Base-by-base conservation (phyloP, 148 eudicot genomes). In the Diospyros kaki region DNA sequence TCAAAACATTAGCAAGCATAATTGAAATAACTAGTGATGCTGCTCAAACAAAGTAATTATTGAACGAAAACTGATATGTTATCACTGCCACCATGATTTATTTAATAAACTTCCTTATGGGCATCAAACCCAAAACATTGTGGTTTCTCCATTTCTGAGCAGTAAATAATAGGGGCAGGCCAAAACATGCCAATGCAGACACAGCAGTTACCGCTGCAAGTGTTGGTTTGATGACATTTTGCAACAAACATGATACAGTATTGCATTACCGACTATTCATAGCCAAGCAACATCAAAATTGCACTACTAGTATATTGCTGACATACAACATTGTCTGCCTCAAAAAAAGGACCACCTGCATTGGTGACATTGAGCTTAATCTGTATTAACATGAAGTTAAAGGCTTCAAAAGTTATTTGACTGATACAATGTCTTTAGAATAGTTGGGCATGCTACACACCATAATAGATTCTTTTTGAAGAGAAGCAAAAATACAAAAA, bases 11-110 rank as follows among this genome's bases (percentile, higher is more conserved):
- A 9, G 9, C 9, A 44, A 55, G 66, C 46, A 53, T 69, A 50
- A 50, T 39, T 17, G 39, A 14, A 59, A 50, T 52, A 69, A 38
- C 46, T 38, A 77, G 62, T 50, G 54, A 77, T 51, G 61, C 42
- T 15, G 64, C 78, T 76, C 61, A 39, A 54, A 40, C 12, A 41
- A 15, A 48, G 3, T 51, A 52, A 1, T 13, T 69, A 52, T 38
- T 39, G n/a, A 39, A n/a, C 39, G 72, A 67, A 67, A 55, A n/a
- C 71, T 48, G 71, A 10, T 67, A 41, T 11, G 50, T 18, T 18
- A 67, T 39, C 56, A 40, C 40, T 64, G 46, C 46, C 67, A 41
- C 9, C 46, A 4, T 67, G 71, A 50, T 17, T 17, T 18, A 48
- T 67, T 48, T 48, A 2, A 50, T 67, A 18, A 8, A 18, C 43